Evolutionary conservation across 2,329 filamentous ascomycete species (phyloP).

Genomic region (Scytalidium lignicola): DNA sequence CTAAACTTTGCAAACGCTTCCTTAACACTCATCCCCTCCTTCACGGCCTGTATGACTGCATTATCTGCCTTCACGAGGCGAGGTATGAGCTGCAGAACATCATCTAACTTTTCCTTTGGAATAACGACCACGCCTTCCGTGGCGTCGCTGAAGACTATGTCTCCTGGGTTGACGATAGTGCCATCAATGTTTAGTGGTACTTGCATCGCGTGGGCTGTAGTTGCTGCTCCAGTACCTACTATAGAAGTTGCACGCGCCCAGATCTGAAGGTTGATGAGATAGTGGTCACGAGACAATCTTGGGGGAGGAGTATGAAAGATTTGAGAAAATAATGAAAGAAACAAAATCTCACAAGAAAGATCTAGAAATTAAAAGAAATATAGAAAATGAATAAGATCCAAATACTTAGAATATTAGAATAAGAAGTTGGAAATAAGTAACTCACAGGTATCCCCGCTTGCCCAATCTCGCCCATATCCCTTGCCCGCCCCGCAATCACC

Average conservation of each 20-base stretch:
- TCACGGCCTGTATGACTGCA: slow-evolving; percentile 60
- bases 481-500: slow-evolving; percentile 62
- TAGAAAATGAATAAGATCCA: no score
- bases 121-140: slow-evolving; percentile 67
- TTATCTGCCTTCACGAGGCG: slow-evolving; percentile 43
- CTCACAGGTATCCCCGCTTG: slow-evolving; percentile 51
- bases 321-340: neutral
- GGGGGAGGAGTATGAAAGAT: no score
- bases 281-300: no score
- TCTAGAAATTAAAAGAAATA: no score
- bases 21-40: slow-evolving; percentile 53
- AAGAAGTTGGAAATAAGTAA: slow-evolving; percentile 12
- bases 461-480: slow-evolving; percentile 59
- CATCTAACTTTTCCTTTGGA: slow-evolving; percentile 52
- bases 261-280: no score
- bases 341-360: neutral
- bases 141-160: slow-evolving; percentile 66
- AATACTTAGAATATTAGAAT: neutral
- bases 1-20: slow-evolving; percentile 55
- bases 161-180: slow-evolving; percentile 45
- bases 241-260: slow-evolving; percentile 54
- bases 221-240: slow-evolving; percentile 51
- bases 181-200: slow-evolving; percentile 40
- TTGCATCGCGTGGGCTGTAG: slow-evolving; percentile 49
- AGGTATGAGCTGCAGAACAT: slow-evolving; percentile 53